Evolutionary conservation across 805 yeast genomes (phyloP), one percentile per base, ranked within the genome.

Genomic region (Saccharomycopsis amapae): DNA sequence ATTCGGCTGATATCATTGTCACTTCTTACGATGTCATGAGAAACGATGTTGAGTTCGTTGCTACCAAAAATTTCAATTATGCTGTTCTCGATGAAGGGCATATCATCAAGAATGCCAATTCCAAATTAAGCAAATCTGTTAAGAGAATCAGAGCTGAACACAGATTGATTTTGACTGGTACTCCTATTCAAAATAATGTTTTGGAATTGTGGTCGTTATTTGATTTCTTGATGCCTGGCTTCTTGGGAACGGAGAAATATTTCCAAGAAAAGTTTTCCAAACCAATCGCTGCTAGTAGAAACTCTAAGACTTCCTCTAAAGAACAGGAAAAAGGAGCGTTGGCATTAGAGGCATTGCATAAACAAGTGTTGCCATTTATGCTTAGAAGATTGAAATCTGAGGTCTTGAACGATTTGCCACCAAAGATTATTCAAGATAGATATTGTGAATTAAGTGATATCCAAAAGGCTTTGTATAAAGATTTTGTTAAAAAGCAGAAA

Each of bases 211-310:
- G 99, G 99, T 93, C 98, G 3, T 69, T 93, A 58, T 93, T 93
- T 69, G 98, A 93, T 63, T 93, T 88, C 62, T 71, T 93, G 62
- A 93, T 93, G 99, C 99, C 99, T 2, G 99, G 99, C 0, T 93
- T 93, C 58, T 69, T 93, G 53, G 99, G 99, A 12, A 81, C 94
- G 2, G 98, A 93, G 58, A 90, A 88, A 63, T 75, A 82, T 41
- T 93, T 93, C 68, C 93, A 88, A 58, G 97, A 90, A 52, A 76
- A 89, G 54, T 93, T 90, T 71, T 94, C 97, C n/a, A 89, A 89
- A 58, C 99, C 99, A 2, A 93, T 93, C 61, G 90, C 97, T 2
- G 90, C 95, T 1, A 83, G 95, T 34, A 73, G 96, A 59, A 86
- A 85, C 54, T 81, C 87, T 54, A 90, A 89, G 60, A 85, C 89